Evolutionary conservation across 73 alveolate genomes (phyloP), one percentile per base, ranked within the genome.

Genomic region (Tetrahymena borealis): DNA sequence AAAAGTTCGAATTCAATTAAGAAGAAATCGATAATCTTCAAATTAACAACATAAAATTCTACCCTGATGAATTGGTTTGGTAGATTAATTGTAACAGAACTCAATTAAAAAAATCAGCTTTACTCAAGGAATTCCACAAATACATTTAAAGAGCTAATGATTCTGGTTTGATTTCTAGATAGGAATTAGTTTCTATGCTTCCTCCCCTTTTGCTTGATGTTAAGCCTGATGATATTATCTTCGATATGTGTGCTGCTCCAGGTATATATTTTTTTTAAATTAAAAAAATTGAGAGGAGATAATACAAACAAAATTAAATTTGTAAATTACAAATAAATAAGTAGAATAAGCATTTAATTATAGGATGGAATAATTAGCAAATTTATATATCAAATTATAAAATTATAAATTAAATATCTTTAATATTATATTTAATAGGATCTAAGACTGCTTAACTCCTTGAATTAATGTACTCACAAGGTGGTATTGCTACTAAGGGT

Each of bases 201-300:
- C 99, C 99, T 32, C 99, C 99, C 5, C 95, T 99, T 90, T 95
- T 99, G 13, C 93, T 99, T 92, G 97, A 96, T 79, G 96, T 97
- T 16, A 60, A 97, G 91, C 95, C 96, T 39, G 90, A 79, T 31
- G 96, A 95, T 40, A 78, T 42, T 91, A 91, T 96, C 9, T 96
- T 98, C 40, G 99, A 99, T 94, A 97, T 99, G 98, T 99, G 99
- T 93, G 99, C 99, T 4, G 99, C 99, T 8, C 99, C 99, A 39
- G 99, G 99, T 60, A 60, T n/a, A n/a, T n/a, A n/a, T n/a, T n/a
- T n/a, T n/a, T n/a, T n/a, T n/a, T n/a, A n/a, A n/a, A n/a, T n/a
- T n/a, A n/a, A n/a, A n/a, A n/a, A n/a, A n/a, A 94, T n/a, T n/a
- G n/a, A n/a, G n/a, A n/a, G n/a, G n/a, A n/a, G n/a, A n/a, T n/a